Percentiles rank a stretch among this genome's conserved stretches.
Conservation (phyloP, 305 asterid genomes). For the Rubia peregrina region DNA sequence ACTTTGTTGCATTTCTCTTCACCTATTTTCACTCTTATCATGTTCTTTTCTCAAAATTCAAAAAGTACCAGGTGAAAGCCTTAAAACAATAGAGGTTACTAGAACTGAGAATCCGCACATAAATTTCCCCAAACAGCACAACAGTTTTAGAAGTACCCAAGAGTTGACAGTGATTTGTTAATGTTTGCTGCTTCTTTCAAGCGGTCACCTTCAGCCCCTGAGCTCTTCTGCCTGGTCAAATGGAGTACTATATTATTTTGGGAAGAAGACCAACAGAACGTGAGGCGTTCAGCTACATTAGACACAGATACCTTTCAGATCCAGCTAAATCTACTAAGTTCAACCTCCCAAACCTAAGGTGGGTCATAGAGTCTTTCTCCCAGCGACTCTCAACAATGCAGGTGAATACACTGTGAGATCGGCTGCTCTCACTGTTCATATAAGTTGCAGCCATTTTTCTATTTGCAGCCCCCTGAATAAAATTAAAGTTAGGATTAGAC, state of each 20-base stretch:
- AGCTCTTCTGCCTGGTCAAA: slow-evolving; percentile 72
- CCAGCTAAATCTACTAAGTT: slow-evolving; percentile 99
- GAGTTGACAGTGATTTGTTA: slow-evolving; percentile 83
- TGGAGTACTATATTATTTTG: slow-evolving; percentile 20
- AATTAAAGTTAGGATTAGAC: not conserved
- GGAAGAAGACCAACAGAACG: slow-evolving; percentile 17
- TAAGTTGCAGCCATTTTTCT: slow-evolving; percentile 94
- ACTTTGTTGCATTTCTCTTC: too few relatives aligned
- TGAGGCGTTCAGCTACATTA: slow-evolving; percentile 9
- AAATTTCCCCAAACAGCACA: not conserved
- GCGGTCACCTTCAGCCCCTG: slow-evolving; percentile 99
- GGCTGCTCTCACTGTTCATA: slow-evolving; percentile 99
- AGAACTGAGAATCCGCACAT: too few relatives aligned
- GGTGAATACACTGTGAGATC: slow-evolving; percentile 95
- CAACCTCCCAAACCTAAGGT: slow-evolving; percentile 85
- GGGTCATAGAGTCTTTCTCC: slow-evolving; percentile 82
- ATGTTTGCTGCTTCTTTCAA: slow-evolving; percentile 93
- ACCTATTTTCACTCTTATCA: too few relatives aligned
- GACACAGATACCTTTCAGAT: slow-evolving; percentile 67
- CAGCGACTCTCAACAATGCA: slow-evolving; percentile 94
- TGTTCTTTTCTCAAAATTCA: too few relatives aligned
- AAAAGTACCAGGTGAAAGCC: too few relatives aligned
- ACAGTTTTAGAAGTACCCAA: slow-evolving; percentile 47
- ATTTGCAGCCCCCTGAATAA: slow-evolving; percentile 71
- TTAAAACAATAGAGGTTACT: too few relatives aligned